phyloP scores from a whole-genome alignment of 805 yeast genomes.

The Kuraishia borneana region DNA sequence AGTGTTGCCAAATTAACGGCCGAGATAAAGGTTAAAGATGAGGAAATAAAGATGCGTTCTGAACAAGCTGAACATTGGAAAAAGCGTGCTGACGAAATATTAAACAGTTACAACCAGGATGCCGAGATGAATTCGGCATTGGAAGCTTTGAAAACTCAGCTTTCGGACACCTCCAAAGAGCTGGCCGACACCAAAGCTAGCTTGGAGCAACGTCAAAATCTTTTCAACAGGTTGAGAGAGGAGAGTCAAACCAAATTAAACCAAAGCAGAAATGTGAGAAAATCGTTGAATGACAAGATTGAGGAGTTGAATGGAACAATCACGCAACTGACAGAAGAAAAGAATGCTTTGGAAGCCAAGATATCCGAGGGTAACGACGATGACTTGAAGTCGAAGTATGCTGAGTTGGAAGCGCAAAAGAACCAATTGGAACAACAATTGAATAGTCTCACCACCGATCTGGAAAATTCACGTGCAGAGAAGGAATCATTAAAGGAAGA shows the following conservation, averaged over 20 bases:
- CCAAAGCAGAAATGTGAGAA: constrained; percentile 12
- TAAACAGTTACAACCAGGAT: constrained; percentile 32
- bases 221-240: constrained; percentile 16
- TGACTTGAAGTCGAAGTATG: background rate
- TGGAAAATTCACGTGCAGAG: constrained; percentile 39
- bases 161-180: constrained; percentile 3
- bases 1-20: constrained; percentile 13
- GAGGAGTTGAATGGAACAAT: constrained; percentile 8
- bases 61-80: constrained; percentile 56
- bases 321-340: constrained; percentile 7
- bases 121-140: constrained; percentile 10
- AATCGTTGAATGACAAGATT: constrained; percentile 8
- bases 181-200: constrained; percentile 4
- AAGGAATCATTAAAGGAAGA: constrained; percentile 10
- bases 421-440: constrained; percentile 45
- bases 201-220: constrained; percentile 7
- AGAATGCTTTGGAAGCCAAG: constrained; percentile 6
- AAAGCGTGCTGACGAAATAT: constrained; percentile 33
- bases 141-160: background rate
- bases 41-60: constrained; percentile 31
- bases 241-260: constrained; percentile 19
- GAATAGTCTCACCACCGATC: constrained; percentile 40
- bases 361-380: background rate
- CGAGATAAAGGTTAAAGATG: constrained; percentile 21
- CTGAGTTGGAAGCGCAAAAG: constrained; percentile 1